phyloP scores from a whole-genome alignment of 2,329 filamentous ascomycete species.

The Cercospora sojina region DNA sequence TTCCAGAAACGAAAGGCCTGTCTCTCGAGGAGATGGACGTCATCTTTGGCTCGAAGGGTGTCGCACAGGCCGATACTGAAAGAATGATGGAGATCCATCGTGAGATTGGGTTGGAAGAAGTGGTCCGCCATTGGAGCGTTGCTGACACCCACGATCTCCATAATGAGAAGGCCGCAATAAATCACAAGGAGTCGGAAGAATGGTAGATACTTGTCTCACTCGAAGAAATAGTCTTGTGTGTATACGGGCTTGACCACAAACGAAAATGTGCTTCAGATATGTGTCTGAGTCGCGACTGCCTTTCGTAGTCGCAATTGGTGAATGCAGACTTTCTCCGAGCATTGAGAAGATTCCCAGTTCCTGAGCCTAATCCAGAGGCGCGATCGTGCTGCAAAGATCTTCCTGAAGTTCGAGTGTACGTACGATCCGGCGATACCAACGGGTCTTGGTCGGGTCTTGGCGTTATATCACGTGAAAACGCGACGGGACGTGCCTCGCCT shows the following conservation, averaged over 20 bases:
- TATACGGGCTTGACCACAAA: too few relatives aligned
- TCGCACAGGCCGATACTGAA: conserved; percentile 64
- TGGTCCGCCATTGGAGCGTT: conserved; percentile 27
- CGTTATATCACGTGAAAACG: background rate
- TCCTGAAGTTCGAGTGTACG: too few relatives aligned
- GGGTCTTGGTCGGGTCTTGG: background rate
- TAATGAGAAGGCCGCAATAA: conserved; percentile 23
- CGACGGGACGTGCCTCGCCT: background rate
- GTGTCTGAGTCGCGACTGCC: background rate
- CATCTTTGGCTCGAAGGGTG: conserved; percentile 53
- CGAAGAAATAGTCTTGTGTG: background rate
- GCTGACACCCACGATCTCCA: background rate
- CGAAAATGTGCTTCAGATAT: background rate
- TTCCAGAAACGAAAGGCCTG: conserved; percentile 56
- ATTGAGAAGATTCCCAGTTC: background rate
- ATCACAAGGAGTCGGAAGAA: conserved; percentile 20
- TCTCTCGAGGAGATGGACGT: conserved; percentile 46
- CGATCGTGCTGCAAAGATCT: background rate
- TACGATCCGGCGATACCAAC: too few relatives aligned
- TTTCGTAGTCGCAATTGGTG: background rate
- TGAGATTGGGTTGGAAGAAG: conserved; percentile 61
- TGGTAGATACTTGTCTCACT: background rate
- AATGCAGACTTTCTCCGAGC: background rate
- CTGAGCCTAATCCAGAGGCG: too few relatives aligned
- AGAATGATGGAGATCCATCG: conserved; percentile 71